phyloP scores from a whole-genome alignment of 805 yeast species.

The Ogataea angusta region DNA sequence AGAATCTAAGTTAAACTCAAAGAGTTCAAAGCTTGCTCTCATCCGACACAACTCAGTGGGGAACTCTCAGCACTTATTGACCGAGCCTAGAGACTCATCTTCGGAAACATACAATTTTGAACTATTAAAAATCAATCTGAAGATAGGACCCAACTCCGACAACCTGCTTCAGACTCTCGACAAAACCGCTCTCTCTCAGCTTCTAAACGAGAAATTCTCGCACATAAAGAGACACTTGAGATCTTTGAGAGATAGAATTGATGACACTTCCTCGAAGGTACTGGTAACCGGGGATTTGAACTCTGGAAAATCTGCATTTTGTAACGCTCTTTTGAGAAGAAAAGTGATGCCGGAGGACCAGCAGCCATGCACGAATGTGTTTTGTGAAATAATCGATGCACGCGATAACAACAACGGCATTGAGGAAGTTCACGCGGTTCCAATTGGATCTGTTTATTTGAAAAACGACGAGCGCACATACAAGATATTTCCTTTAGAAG shows the following conservation, averaged over 20 bases:
- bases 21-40: conserved; percentile 51
- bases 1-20: conserved; percentile 42
- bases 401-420: conserved; percentile 58
- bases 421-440: conserved; percentile 94
- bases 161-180: conserved; percentile 57
- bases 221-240: conserved; percentile 65
- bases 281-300: conserved; percentile 96
- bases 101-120: conserved; percentile 44
- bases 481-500: conserved; percentile 48
- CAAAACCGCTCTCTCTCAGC: conserved; percentile 61
- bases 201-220: conserved; percentile 64
- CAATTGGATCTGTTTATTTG: conserved; percentile 50
- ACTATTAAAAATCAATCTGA: conserved; percentile 60
- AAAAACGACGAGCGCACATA: conserved; percentile 63
- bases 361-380: conserved; percentile 95
- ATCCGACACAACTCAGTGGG: conserved; percentile 39
- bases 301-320: conserved; percentile 94
- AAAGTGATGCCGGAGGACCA: conserved; percentile 90
- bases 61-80: conserved; percentile 14
- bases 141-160: conserved; percentile 45
- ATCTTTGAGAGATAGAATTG: conserved; percentile 77
- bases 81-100: conserved; percentile 14
- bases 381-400: conserved; percentile 90
- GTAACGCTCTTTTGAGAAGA: conserved; percentile 81
- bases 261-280: conserved; percentile 89